Base-by-base conservation (phyloP, 371 early-diverging fungal species). In the Mucor ambiguus region DNA sequence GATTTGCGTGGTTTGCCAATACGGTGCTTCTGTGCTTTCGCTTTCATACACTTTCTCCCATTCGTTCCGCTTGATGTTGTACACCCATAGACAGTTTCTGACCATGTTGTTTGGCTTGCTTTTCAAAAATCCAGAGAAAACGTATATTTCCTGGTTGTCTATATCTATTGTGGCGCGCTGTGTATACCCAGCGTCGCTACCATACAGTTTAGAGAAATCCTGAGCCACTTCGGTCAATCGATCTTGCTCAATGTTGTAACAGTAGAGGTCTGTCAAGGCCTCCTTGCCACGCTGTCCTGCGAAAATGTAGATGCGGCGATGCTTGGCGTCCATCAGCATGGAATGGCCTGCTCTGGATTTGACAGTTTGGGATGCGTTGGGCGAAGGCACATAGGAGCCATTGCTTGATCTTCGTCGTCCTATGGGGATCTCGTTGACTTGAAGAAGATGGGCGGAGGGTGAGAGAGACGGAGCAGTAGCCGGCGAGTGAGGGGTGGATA, bases 201-300 rank as follows among this genome's bases (percentile, higher is more conserved):
- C 84, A 67, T 85, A 79, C 61, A 86, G 88, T 46, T 85, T 78
- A 92, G 94, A 1, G 59, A 87, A 91, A 60, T 92, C 92, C 12
- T 89, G 81, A 41, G 90, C 78, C 9, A 93, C 77, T 64, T 95
- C 94, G 29, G 77, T 85, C 20, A 95, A 82, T 6, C 78, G 77
- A 68, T 94, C 92, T 1, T 85, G 79, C 48, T 87, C 92, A 66
- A 97, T 86, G 44, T 92, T 89, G 74, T 95, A 97, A 4, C 91
- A 82, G 44, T 90, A 88, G 38, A 96, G 80, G 67, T 97, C 96
- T n/a, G 84, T 79, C 9, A 88, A 60, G 33, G 81, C 87, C 58
- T 93, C 89, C 63, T 92, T 93, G 68, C 89, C 81, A 43, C 95
- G 85, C 72, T 96, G 94, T 18, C 96, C 96, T 20, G 94, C 94